Percentiles rank a stretch among this genome's conserved stretches.
Conservation (phyloP, 306 rosid species). For the Aeschynomene evenia region DNA sequence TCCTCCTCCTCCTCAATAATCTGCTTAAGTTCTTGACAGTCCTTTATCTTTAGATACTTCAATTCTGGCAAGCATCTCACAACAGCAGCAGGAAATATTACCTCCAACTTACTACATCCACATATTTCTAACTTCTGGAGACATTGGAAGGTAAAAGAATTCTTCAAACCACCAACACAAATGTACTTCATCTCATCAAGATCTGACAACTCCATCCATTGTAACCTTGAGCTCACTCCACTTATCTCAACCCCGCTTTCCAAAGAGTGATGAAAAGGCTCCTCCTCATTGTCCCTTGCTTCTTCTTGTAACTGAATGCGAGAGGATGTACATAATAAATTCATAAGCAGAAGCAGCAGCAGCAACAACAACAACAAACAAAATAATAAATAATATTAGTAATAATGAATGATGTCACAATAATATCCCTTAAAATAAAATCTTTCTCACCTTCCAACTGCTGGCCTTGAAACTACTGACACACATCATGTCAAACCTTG, state of each 20-base stretch:
- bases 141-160: background rate
- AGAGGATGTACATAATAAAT: background rate
- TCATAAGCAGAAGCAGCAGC: no score
- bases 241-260: background rate
- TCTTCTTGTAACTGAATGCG: background rate
- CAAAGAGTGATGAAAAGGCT: background rate
- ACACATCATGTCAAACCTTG: background rate
- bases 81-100: conserved; percentile 15
- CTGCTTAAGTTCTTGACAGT: conserved; percentile 19
- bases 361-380: no score
- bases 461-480: background rate
- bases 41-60: background rate
- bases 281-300: background rate
- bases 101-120: background rate
- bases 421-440: no score
- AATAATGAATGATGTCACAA: background rate
- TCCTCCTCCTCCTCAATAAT: conserved; percentile 10
- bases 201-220: fast-evolving
- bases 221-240: background rate
- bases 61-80: conserved; percentile 21
- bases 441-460: background rate
- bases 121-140: fast-evolving
- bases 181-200: background rate
- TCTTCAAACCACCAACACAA: background rate
- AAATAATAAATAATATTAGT: background rate